Evolutionary conservation across 371 early-diverging fungal genomes (phyloP), one percentile per base, ranked within the genome.

Genomic region (Mortierella sp.): DNA sequence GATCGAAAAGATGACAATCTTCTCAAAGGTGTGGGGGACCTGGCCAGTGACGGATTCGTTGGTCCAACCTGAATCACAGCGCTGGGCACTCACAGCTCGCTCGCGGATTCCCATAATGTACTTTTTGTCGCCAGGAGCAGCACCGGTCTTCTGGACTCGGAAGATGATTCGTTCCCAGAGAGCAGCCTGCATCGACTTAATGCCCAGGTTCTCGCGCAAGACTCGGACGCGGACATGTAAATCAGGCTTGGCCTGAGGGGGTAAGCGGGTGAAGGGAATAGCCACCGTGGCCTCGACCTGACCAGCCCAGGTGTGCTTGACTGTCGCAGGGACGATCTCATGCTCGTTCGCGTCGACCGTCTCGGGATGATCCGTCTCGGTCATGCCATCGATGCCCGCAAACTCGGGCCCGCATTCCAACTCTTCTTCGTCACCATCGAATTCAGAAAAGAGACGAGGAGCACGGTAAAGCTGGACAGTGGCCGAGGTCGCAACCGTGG

Each of bases 41-140:
- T 69, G 75, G n/a, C 68, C 44, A 9, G 76, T 79, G 26, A 76
- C 73, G 26, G 73, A 9, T 0, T 79, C 84, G 53, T 79, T 78
- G 41, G 69, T 58, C 84, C 84, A 83, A 16, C 84, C 84, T 11
- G 79, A 61, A 67, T 83, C 84, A 37, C 84, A 83, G 6, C 84
- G 79, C 45, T 83, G 84, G 31, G 76, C 79, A 29, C 68, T 76
- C 6, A 83, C 65, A 34, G 70, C 41, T 1, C 84, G 76, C 52
- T 83, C 79, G 10, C 76, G 75, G 67, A 84, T 74, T 3, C 79
- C 84, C 47, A 84, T 73, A 39, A 73, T 73, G 19, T 84, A 39
- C 63, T 79, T 79, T 52, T 73, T 78, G 71, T 71, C 37, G 14
- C 40, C 61, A 4, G 66, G 34, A n/a, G 71, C 64, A 0, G 77